These are phyloP conservation scores for Salvia splendens DNA, from an alignment of 257 asterid genomes.

Conservation along the genomic window DNA sequence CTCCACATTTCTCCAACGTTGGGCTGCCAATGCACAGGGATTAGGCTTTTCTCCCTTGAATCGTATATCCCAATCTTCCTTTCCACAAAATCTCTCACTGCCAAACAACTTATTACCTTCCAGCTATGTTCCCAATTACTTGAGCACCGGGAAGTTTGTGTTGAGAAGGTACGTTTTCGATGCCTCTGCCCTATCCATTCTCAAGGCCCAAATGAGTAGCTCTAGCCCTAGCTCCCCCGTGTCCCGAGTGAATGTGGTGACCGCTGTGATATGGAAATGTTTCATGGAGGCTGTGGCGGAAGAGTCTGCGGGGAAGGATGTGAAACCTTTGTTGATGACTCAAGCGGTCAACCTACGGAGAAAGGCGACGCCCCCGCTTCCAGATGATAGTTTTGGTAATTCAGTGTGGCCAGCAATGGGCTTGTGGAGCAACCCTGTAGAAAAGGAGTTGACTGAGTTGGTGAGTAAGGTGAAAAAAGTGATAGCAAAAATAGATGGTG, in stretches of 20 bases:
- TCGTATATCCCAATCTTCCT: slow-evolving; percentile 7
- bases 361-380: no score
- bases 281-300: no score
- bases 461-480: no score
- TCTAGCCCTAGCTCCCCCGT: background rate
- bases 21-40: slow-evolving; percentile 14
- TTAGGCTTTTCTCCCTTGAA: background rate
- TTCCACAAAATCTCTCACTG: slow-evolving; percentile 8
- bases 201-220: background rate
- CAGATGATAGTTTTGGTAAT: no score
- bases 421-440: no score
- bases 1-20: slow-evolving; percentile 19
- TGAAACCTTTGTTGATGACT: no score
- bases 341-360: no score
- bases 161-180: slow-evolving; percentile 30
- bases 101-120: background rate
- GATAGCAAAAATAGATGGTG: no score
- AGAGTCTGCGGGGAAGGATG: no score
- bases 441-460: no score
- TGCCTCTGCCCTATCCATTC: slow-evolving; percentile 21
- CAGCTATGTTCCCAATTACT: background rate
- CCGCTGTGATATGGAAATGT: no score
- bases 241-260: slow-evolving; percentile 21
- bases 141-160: slow-evolving; percentile 13
- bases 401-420: no score